Evolutionary conservation across 116 monocot species (phyloP).

Genomic region (Posidonia oceanica): DNA sequence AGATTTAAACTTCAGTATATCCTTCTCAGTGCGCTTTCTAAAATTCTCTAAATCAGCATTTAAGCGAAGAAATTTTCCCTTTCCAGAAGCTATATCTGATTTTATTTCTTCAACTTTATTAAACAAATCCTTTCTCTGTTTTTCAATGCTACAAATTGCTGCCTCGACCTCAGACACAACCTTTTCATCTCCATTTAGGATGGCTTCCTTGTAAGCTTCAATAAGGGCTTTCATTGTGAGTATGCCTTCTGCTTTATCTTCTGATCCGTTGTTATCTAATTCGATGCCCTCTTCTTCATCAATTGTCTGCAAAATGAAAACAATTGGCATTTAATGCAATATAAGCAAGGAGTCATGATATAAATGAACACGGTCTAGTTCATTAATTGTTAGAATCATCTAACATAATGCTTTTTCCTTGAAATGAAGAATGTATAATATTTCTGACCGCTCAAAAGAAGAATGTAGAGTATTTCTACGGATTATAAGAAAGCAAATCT

Average conservation of each 20-base stretch:
- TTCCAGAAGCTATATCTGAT: slow-evolving; percentile 43
- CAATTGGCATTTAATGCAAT: not conserved
- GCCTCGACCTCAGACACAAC: slow-evolving; percentile 34
- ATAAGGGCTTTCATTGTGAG: slow-evolving; percentile 48
- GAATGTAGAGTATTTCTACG: too few relatives aligned
- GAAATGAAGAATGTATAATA: too few relatives aligned
- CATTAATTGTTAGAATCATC: not conserved
- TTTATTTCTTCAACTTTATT: slow-evolving; percentile 24
- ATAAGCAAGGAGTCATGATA: not conserved
- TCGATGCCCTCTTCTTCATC: slow-evolving; percentile 33
- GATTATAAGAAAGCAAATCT: too few relatives aligned
- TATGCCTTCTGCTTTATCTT: slow-evolving; percentile 10
- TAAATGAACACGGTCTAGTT: not conserved
- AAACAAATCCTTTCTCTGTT: slow-evolving; percentile 35
- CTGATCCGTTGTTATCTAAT: slow-evolving; percentile 2
- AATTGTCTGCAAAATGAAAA: slow-evolving; percentile 24
- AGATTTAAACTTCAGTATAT: slow-evolving; percentile 42
- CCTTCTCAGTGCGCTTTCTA: slow-evolving; percentile 72
- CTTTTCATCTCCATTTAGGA: slow-evolving; percentile 59
- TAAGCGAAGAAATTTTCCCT: slow-evolving; percentile 52
- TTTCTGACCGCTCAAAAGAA: too few relatives aligned
- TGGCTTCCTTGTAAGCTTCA: slow-evolving; percentile 62
- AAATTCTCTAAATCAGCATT: slow-evolving; percentile 92
- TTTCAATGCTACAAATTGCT: slow-evolving; percentile 41
- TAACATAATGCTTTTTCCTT: too few relatives aligned